Conservation (phyloP, 805 yeast genomes). For the Candida nonsorbophila region DNA sequence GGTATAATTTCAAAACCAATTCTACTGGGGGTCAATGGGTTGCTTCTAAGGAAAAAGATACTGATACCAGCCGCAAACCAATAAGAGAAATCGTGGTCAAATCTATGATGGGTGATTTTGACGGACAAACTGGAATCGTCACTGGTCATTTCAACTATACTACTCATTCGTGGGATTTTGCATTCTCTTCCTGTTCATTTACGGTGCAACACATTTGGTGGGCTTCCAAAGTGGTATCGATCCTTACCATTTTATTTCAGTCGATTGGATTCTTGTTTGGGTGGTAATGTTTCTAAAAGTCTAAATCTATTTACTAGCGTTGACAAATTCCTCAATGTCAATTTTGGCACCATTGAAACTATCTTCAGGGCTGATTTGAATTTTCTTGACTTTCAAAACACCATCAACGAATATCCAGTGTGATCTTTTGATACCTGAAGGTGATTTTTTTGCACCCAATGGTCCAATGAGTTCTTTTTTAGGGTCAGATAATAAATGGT, state of each 20-base stretch:
- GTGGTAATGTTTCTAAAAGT: conserved; percentile 1
- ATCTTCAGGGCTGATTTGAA: conserved; percentile 47
- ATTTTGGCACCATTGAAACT: conserved; percentile 57
- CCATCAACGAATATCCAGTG: conserved; percentile 89
- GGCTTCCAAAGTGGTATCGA: conserved; percentile 57
- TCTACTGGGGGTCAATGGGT: conserved; percentile 50
- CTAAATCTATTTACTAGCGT: neutral
- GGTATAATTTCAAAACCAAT: conserved; percentile 42
- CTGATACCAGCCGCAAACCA: conserved; percentile 17
- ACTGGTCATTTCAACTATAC: conserved; percentile 59
- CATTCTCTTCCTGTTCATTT: conserved; percentile 73
- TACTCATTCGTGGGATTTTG: conserved; percentile 54
- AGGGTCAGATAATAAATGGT: conserved; percentile 74
- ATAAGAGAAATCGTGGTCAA: conserved; percentile 79
- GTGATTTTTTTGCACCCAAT: conserved; percentile 80
- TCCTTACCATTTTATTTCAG: conserved; percentile 26
- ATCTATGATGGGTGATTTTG: conserved; percentile 94
- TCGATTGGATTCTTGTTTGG: conserved; percentile 13
- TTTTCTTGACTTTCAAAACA: conserved; percentile 47
- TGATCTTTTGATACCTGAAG: conserved; percentile 77
- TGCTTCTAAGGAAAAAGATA: conserved; percentile 41
- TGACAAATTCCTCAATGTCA: conserved; percentile 41
- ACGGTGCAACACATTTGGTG: conserved; percentile 93
- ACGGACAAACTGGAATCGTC: conserved; percentile 82
- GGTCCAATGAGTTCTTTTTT: conserved; percentile 57